These are phyloP conservation scores for Paecilomyces formosus DNA, from an alignment of 2,329 filamentous ascomycete species.

Conservation along the genomic window DNA sequence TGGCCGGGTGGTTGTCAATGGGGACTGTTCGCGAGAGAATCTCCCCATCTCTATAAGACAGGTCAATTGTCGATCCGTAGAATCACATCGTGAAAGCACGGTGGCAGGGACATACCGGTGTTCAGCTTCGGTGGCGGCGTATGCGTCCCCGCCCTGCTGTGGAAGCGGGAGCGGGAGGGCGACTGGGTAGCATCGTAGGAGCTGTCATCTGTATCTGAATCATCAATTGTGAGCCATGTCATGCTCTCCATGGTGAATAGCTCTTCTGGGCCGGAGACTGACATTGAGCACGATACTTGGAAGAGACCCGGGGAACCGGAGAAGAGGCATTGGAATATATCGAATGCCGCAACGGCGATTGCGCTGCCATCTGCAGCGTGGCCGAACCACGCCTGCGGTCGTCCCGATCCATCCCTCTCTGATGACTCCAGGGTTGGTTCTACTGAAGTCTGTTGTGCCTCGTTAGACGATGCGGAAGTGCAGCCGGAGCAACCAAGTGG, in stretches of 20 bases:
- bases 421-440: background rate
- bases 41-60: background rate
- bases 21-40: conserved; percentile 1
- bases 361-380: background rate
- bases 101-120: background rate
- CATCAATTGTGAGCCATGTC: background rate
- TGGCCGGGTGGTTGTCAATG: conserved; percentile 1
- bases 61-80: background rate
- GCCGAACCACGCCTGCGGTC: background rate
- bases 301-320: background rate
- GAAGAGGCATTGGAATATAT: background rate
- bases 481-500: background rate
- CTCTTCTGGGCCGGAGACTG: background rate
- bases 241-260: background rate
- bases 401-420: background rate
- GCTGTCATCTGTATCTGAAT: background rate
- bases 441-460: background rate
- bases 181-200: background rate
- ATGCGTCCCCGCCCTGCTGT: background rate
- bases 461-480: background rate
- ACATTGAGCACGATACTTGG: background rate
- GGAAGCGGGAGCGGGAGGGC: background rate
- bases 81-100: background rate
- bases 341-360: background rate
- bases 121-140: background rate